Evolutionary conservation across 306 rosid species (phyloP).

Genomic region (Amphicarpaea edgeworthii): DNA sequence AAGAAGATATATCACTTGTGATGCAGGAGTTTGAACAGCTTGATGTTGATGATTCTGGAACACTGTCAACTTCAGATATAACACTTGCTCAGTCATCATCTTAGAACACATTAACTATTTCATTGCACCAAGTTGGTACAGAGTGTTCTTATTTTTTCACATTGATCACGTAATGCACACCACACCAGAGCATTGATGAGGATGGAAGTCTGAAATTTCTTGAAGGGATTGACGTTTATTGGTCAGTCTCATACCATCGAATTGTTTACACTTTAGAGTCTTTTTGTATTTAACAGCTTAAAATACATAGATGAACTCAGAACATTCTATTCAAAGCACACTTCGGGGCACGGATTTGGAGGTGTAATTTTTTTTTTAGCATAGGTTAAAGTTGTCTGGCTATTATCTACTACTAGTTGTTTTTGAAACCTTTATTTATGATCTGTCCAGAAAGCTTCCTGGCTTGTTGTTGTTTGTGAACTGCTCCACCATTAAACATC

Average conservation of each 20-base stretch:
- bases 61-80: conserved; percentile 70
- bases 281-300: not conserved
- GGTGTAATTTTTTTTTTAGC: too few species aligned
- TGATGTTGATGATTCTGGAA: conserved; percentile 92
- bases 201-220: conserved; percentile 30
- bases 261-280: not conserved
- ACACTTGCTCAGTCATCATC: conserved; percentile 68
- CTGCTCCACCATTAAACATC: too few species aligned
- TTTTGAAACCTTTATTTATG: too few species aligned
- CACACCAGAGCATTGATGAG: conserved; percentile 10
- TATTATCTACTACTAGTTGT: too few species aligned
- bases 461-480: too few species aligned
- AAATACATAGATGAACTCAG: too few species aligned
- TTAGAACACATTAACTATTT: conserved; percentile 23
- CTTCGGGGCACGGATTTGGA: too few species aligned
- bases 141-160: conserved; percentile 8
- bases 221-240: not conserved
- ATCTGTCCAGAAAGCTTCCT: too few species aligned
- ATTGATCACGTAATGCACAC: not conserved
- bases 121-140: conserved; percentile 1
- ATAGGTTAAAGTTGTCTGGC: too few species aligned
- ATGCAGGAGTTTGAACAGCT: conserved; percentile 84
- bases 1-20: conserved; percentile 77
- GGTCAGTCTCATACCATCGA: not conserved
- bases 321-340: not conserved